phyloP scores from a whole-genome alignment of 169 alveolate genomes.

The Plasmodium chabaudi region DNA sequence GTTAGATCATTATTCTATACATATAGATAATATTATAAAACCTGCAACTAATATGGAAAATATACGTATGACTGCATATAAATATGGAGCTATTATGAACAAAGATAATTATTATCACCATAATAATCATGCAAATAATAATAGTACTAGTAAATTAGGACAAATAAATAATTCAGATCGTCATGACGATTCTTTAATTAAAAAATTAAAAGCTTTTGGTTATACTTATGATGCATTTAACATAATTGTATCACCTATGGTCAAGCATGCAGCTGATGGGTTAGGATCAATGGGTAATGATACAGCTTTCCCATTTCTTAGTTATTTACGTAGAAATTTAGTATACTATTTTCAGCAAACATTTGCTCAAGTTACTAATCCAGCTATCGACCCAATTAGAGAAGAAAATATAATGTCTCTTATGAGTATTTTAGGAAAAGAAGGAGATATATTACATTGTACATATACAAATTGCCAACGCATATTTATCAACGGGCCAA shows the following conservation, averaged over 20 bases:
- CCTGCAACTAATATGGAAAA: constrained; percentile 75
- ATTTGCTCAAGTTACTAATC: constrained; percentile 86
- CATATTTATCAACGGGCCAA: constrained; percentile 75
- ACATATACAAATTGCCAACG: constrained; percentile 55
- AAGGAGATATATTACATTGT: constrained; percentile 75
- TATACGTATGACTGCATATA: constrained; percentile 77
- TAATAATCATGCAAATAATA: background rate
- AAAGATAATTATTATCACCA: constrained; percentile 21
- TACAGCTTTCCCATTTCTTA: constrained; percentile 78
- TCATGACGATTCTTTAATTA: constrained; percentile 64
- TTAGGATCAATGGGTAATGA: constrained; percentile 79
- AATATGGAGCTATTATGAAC: constrained; percentile 47
- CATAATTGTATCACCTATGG: constrained; percentile 75
- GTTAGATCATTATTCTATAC: constrained; percentile 76
- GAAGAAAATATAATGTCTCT: constrained; percentile 84
- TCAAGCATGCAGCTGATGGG: constrained; percentile 75
- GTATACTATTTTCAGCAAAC: constrained; percentile 84
- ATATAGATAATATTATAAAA: constrained; percentile 64
- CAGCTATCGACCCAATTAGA: constrained; percentile 86
- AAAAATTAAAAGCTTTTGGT: constrained; percentile 77
- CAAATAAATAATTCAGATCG: constrained; percentile 21
- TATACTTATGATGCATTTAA: constrained; percentile 78
- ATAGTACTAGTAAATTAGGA: background rate
- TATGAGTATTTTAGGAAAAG: constrained; percentile 84
- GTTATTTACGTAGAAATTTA: constrained; percentile 77